phyloP scores from a whole-genome alignment of 352 stramenopile species.

The Phytopythium delawarense region DNA sequence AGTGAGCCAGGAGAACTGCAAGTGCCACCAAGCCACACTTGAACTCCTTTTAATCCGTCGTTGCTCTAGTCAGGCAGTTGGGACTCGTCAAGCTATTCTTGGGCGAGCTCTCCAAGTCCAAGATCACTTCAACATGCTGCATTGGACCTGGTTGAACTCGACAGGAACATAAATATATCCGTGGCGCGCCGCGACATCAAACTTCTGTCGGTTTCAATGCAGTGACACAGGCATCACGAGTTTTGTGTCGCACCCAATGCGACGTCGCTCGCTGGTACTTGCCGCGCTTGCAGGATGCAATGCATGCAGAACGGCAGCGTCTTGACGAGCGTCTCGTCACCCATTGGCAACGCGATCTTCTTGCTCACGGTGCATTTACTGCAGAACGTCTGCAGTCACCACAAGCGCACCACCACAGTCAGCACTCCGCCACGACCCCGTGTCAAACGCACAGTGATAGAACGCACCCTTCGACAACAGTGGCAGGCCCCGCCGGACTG shows the following conservation, averaged over 20 bases:
- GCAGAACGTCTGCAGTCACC: constrained; percentile 17
- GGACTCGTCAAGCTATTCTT: no score
- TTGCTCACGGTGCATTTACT: constrained; percentile 40
- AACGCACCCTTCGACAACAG: constrained; percentile 22
- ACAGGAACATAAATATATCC: background rate
- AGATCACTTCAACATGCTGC: no score
- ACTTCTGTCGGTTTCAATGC: background rate
- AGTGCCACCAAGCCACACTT: background rate
- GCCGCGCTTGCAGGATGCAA: constrained; percentile 35
- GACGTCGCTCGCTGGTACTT: constrained; percentile 26
- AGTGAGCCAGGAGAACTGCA: background rate
- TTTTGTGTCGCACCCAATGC: background rate
- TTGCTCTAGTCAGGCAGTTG: no score
- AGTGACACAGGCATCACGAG: background rate
- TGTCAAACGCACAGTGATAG: background rate
- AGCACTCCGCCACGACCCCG: no score
- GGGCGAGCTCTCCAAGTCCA: no score
- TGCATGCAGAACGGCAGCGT: constrained; percentile 40
- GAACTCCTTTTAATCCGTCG: no score
- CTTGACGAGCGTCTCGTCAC: constrained; percentile 29
- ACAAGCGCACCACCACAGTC: background rate
- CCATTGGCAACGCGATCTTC: constrained; percentile 34
- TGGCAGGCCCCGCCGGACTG: constrained; percentile 29
- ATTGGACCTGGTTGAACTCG: no score
- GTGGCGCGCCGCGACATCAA: background rate